phyloP scores from a whole-genome alignment of 2,329 filamentous ascomycete species.

The Sclerotinia minor region DNA sequence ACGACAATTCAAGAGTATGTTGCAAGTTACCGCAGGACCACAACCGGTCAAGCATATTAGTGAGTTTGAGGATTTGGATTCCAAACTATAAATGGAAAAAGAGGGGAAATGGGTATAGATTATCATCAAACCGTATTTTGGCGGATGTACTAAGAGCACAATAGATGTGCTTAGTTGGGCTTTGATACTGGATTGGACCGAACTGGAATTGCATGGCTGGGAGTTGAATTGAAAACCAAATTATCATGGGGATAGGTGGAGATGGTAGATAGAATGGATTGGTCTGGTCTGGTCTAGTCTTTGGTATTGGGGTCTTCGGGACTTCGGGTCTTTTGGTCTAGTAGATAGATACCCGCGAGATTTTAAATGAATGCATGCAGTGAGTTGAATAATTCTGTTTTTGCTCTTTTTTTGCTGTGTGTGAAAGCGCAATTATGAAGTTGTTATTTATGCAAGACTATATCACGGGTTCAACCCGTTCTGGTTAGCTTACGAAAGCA shows the following conservation, averaged over 20 bases:
- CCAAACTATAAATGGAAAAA: conserved; percentile 64
- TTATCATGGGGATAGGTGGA: neutral
- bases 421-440: neutral
- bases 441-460: no score
- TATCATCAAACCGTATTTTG: neutral
- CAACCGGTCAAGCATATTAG: conserved; percentile 71
- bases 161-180: conserved; percentile 8
- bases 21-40: conserved; percentile 72
- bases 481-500: no score
- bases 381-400: neutral
- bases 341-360: conserved; percentile 7
- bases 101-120: neutral
- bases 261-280: neutral
- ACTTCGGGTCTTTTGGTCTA: neutral
- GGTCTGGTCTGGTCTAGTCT: neutral
- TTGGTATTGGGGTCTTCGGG: no score
- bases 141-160: neutral
- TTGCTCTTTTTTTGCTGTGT: neutral
- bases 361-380: conserved; percentile 5
- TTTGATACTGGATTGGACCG: neutral
- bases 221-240: conserved; percentile 2
- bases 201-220: conserved; percentile 14
- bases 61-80: conserved; percentile 81
- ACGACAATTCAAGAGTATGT: conserved; percentile 72
- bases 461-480: no score